Conservation (phyloP, 73 alveolate genomes). For the Paramecium primaurelia region DNA sequence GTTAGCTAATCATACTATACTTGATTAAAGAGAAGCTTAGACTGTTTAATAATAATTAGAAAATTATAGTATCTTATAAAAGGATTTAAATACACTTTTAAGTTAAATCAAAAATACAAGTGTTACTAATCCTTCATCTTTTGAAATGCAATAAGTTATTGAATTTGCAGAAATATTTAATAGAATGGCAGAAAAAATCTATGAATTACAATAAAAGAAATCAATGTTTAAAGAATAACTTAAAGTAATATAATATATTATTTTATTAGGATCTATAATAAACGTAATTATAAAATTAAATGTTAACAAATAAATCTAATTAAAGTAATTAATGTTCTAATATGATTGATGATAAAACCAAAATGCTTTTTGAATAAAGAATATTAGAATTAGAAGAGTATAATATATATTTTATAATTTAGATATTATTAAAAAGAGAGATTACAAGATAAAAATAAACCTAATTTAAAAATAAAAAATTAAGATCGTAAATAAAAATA, state of each 20-base stretch:
- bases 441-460: background rate
- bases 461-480: background rate
- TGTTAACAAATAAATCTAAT: background rate
- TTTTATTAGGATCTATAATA: background rate
- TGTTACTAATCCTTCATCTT: background rate
- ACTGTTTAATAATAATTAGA: background rate
- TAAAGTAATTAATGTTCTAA: background rate
- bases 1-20: background rate
- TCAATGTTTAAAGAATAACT: background rate
- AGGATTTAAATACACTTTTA: background rate
- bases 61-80: background rate
- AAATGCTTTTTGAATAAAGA: constrained; percentile 25
- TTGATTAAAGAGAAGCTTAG: background rate
- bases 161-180: background rate
- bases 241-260: background rate
- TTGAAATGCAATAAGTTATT: background rate
- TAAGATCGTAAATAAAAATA: background rate
- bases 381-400: constrained; percentile 28
- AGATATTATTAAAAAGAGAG: background rate
- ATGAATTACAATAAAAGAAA: background rate
- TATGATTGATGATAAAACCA: background rate
- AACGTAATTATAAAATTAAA: background rate
- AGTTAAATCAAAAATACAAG: background rate
- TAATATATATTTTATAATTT: background rate
- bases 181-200: background rate